A percentile compares a stretch with the other conserved stretches of the same genome.
These are phyloP conservation scores for Flagelloscypha sp. DNA, from an alignment of 768 basidiomycete genomes.

Conservation along the genomic window DNA sequence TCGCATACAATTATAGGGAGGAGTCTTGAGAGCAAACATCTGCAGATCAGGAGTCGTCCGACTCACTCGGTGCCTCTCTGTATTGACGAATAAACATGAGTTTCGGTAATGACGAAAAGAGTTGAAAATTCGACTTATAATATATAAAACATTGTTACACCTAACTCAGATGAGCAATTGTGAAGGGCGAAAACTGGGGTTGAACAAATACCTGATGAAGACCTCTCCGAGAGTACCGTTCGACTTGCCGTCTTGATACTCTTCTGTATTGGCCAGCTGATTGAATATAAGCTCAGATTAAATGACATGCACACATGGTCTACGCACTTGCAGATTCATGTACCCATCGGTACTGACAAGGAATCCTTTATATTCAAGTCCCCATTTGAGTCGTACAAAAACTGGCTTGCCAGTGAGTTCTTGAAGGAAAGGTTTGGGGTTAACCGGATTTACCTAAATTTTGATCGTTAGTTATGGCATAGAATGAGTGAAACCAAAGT, in stretches of 20 bases:
- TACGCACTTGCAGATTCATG: slow-evolving; percentile 93
- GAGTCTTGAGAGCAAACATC: no score
- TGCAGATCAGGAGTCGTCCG: background rate
- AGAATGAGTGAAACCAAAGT: slow-evolving; percentile 4
- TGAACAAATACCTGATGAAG: slow-evolving; percentile 75
- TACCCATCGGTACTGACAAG: slow-evolving; percentile 98
- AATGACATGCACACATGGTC: slow-evolving; percentile 1
- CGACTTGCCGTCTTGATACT: slow-evolving; percentile 92
- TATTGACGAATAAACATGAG: slow-evolving; percentile 29
- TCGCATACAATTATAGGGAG: no score
- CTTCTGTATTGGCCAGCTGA: slow-evolving; percentile 97
- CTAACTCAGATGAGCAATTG: slow-evolving; percentile 28
- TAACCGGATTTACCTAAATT: slow-evolving; percentile 78
- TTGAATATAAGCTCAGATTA: slow-evolving; percentile 2
- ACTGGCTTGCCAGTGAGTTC: slow-evolving; percentile 97
- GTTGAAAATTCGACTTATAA: slow-evolving; percentile 58
- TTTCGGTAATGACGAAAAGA: slow-evolving; percentile 1
- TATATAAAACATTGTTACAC: slow-evolving; percentile 95
- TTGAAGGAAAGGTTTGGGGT: slow-evolving; percentile 98
- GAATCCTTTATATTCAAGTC: slow-evolving; percentile 97
- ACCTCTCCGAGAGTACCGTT: slow-evolving; percentile 98
- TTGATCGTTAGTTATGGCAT: slow-evolving; percentile 9
- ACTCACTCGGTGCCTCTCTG: slow-evolving; percentile 67
- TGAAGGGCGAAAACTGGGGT: slow-evolving; percentile 2
- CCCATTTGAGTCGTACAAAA: slow-evolving; percentile 96